Evolutionary conservation across 139 green algal genomes (phyloP), one percentile per base, ranked within the genome.

Genomic region (Chlamydomonas sphaeroides): DNA sequence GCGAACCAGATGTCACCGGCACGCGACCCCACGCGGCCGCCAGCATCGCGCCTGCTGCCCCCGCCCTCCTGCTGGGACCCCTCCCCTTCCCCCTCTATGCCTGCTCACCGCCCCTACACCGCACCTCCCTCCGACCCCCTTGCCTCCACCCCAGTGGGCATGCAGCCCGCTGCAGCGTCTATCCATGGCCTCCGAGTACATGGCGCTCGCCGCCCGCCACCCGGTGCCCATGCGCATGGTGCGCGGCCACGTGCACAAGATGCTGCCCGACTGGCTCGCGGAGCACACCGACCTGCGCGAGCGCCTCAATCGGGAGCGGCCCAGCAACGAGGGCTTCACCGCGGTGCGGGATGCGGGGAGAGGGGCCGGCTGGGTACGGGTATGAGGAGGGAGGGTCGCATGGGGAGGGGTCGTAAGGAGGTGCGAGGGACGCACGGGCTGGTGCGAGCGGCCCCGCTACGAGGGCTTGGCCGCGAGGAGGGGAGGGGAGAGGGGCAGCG

Each of bases 261-360:
- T 94, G 66, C 8, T 87, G 53, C 91, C 92, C 1, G 72, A 85
- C 42, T 98, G 95, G 94, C 90, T 99, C 62, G 53, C 87, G n/a
- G 95, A 98, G 85, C 93, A 95, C 86, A 93, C 89, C 14, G 95
- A 99, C 78, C 57, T 99, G 56, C 87, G 96, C 28, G 93, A 98
- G 26, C 57, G 45, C 17, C 68, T 98, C 32, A 96, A 95, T 78
- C 42, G 71, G 17, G 5, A 36, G 48, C 48, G 26, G 25, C 65
- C 65, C 48, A 67, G 30, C 32, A 59, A 71, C 5, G 70, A 62
- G 42, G 36, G 84, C 20, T 82, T 72, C 72, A 61, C 49, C 0
- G 68, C 68, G 68, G 84, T 84, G 56, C 2, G 57, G 33, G 21
- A 33, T 18, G 33, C 2, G 26, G 18, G 28, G 35, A 35, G 20